Percentiles rank a stretch among this genome's conserved stretches.
phyloP scores from a whole-genome alignment of 2,329 filamentous ascomycete species.

The Colletotrichum sojae region DNA sequence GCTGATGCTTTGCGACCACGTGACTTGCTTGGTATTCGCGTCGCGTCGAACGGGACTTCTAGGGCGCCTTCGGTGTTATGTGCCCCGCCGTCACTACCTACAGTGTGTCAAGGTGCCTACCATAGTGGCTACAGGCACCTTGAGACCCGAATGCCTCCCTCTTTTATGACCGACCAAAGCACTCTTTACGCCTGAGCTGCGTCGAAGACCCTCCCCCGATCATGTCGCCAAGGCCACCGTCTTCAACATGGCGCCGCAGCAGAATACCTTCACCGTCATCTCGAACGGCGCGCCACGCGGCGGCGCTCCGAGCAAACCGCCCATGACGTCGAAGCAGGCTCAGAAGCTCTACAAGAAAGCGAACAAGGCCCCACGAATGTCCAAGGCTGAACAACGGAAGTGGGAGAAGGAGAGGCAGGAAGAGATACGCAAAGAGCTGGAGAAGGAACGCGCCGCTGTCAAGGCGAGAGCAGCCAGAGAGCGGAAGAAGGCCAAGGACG shows the following conservation, averaged over 20 bases:
- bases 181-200: not conserved
- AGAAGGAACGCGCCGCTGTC: slow-evolving; percentile 62
- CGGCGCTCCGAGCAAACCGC: slow-evolving; percentile 44
- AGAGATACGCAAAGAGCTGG: slow-evolving; percentile 67
- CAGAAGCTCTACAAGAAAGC: slow-evolving; percentile 55
- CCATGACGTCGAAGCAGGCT: slow-evolving; percentile 60
- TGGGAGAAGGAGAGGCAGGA: slow-evolving; percentile 60
- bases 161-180: not conserved
- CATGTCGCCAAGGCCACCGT: slow-evolving; percentile 26
- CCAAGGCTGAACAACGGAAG: slow-evolving; percentile 59
- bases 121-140: not conserved
- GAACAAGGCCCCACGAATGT: slow-evolving; percentile 56
- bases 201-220: not conserved
- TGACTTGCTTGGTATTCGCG: slow-evolving; percentile 19
- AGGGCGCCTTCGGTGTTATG: slow-evolving; percentile 13
- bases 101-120: not conserved
- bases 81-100: slow-evolving; percentile 27
- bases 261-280: slow-evolving; percentile 61
- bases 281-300: slow-evolving; percentile 49
- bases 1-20: not conserved
- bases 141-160: not conserved
- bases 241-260: slow-evolving; percentile 54
- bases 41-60: slow-evolving; percentile 21
- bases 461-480: slow-evolving; percentile 67
- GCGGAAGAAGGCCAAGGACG: slow-evolving; percentile 69